Percentiles rank a stretch among this genome's conserved stretches.
Conservation (phyloP, 805 yeast species). For the Hanseniaspora occidentalis region DNA sequence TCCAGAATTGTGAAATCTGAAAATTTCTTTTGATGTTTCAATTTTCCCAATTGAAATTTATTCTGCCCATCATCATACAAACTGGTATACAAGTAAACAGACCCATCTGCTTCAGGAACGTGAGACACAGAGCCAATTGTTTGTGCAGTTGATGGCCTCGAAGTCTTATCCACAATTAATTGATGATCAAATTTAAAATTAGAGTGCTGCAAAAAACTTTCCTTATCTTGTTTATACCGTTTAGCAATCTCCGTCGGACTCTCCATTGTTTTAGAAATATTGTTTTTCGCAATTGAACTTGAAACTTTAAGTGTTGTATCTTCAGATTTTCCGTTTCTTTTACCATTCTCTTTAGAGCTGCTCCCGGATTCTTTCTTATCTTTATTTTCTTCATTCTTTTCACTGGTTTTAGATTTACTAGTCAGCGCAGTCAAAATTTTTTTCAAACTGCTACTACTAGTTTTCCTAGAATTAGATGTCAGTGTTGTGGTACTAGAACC, state of each 20-base stretch:
- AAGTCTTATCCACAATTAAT: constrained; percentile 20
- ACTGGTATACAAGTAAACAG: constrained; percentile 4
- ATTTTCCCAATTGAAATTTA: constrained; percentile 39
- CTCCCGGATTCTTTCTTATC: too few relatives aligned
- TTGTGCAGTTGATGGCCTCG: constrained; percentile 11
- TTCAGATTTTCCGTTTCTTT: too few relatives aligned
- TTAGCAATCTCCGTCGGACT: constrained; percentile 18
- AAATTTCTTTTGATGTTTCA: constrained; percentile 58
- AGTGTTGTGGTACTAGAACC: constrained; percentile 3
- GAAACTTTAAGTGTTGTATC: too few relatives aligned
- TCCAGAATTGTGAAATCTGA: constrained; percentile 59
- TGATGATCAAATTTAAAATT: constrained; percentile 22
- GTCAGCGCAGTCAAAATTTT: background rate
- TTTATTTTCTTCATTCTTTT: too few relatives aligned
- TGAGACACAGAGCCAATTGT: background rate
- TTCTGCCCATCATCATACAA: constrained; percentile 2
- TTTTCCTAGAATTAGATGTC: background rate
- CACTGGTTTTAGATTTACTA: too few relatives aligned
- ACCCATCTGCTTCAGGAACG: constrained; percentile 2
- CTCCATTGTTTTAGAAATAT: constrained; percentile 1
- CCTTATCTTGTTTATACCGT: constrained; percentile 20
- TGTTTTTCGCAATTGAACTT: too few relatives aligned
- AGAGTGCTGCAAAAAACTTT: constrained; percentile 23
- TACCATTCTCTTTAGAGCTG: too few relatives aligned
- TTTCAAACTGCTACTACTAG: background rate